Percentiles rank a stretch among this genome's conserved stretches.
These are phyloP conservation scores for Monosporascus cannonballus DNA, from an alignment of 2,329 filamentous ascomycete species.

Conservation along the genomic window DNA sequence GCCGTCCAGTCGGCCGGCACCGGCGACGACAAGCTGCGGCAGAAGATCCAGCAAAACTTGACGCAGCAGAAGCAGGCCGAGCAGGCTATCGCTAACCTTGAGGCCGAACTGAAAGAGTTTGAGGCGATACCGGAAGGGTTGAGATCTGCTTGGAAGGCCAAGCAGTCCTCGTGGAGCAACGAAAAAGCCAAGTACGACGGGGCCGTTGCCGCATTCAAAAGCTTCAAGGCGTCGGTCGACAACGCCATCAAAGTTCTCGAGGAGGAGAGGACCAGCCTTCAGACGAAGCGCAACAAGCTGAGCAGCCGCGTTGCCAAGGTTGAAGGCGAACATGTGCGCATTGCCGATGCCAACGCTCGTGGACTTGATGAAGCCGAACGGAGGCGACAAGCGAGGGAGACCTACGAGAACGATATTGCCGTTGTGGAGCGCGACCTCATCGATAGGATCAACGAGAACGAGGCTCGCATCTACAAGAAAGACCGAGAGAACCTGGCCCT, in stretches of 20 bases:
- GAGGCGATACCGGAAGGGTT: slow-evolving; percentile 60
- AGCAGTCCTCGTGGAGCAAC: slow-evolving; percentile 45
- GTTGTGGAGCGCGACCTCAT: slow-evolving; percentile 38
- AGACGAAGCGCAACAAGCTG: slow-evolving; percentile 68
- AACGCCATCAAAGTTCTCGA: slow-evolving; percentile 56
- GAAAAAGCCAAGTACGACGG: slow-evolving; percentile 57
- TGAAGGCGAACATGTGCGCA: slow-evolving; percentile 64
- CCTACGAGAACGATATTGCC: slow-evolving; percentile 40
- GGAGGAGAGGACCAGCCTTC: slow-evolving; percentile 56
- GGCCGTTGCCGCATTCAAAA: slow-evolving; percentile 47
- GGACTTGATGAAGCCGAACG: slow-evolving; percentile 59
- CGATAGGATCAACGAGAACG: slow-evolving; percentile 32
- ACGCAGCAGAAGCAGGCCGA: slow-evolving; percentile 65
- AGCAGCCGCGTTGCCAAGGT: slow-evolving; percentile 65
- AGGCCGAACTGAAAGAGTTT: slow-evolving; percentile 56
- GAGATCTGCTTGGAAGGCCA: slow-evolving; percentile 46
- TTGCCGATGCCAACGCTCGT: slow-evolving; percentile 61
- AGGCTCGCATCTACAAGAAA: slow-evolving; percentile 30
- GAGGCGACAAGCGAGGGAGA: slow-evolving; percentile 43
- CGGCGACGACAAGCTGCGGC: slow-evolving; percentile 68
- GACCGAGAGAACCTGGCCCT: slow-evolving; percentile 33
- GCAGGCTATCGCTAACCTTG: slow-evolving; percentile 48
- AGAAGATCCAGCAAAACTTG: slow-evolving; percentile 69
- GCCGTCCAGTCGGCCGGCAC: slow-evolving; percentile 64
- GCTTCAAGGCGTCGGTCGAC: slow-evolving; percentile 56